Conservation (phyloP, 2,329 filamentous ascomycete genomes). For the Alternaria postmessia region DNA sequence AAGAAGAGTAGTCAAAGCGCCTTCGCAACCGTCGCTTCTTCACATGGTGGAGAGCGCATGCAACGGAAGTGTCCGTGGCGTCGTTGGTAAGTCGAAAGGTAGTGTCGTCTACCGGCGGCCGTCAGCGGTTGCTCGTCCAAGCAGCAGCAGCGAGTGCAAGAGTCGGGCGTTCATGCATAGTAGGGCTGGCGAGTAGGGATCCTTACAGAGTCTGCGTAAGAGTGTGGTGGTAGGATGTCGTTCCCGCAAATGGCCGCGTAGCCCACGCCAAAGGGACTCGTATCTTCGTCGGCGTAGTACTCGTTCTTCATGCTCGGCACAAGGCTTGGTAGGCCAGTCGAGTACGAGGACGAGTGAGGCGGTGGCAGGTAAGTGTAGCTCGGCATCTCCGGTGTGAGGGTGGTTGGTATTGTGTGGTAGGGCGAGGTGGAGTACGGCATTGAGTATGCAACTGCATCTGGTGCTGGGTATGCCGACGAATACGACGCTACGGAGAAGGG, state of each 20-base stretch:
- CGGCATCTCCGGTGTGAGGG: slow-evolving; percentile 49
- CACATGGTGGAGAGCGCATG: slow-evolving; percentile 40
- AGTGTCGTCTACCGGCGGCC: slow-evolving; percentile 67
- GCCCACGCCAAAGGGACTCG: slow-evolving; percentile 72
- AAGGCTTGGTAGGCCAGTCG: slow-evolving; percentile 70
- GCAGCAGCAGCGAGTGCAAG: slow-evolving; percentile 27
- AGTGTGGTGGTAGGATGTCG: slow-evolving; percentile 67
- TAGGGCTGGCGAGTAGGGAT: slow-evolving; percentile 54
- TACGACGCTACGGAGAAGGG: slow-evolving; percentile 65
- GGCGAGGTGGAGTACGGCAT: slow-evolving; percentile 59
- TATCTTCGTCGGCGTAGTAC: slow-evolving; percentile 64
- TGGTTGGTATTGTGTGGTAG: slow-evolving; percentile 51
- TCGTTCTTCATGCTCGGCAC: slow-evolving; percentile 71
- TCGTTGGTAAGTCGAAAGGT: slow-evolving; percentile 70
- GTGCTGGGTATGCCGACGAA: slow-evolving; percentile 70
- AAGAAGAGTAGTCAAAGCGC: slow-evolving; percentile 20
- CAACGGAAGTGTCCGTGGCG: slow-evolving; percentile 71
- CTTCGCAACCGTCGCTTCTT: slow-evolving; percentile 13
- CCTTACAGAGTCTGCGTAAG: slow-evolving; percentile 78
- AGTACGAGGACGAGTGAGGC: slow-evolving; percentile 53
- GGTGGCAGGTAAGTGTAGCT: slow-evolving; percentile 67
- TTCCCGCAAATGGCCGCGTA: slow-evolving; percentile 71
- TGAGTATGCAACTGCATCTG: slow-evolving; percentile 70
- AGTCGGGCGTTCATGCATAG: slow-evolving; percentile 45
- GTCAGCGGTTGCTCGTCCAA: slow-evolving; percentile 49